Percentiles rank a stretch among this genome's conserved stretches.
These are phyloP conservation scores for Calocybe gambosa DNA, from an alignment of 1,284 basidiomycete genomes.

Conservation along the genomic window DNA sequence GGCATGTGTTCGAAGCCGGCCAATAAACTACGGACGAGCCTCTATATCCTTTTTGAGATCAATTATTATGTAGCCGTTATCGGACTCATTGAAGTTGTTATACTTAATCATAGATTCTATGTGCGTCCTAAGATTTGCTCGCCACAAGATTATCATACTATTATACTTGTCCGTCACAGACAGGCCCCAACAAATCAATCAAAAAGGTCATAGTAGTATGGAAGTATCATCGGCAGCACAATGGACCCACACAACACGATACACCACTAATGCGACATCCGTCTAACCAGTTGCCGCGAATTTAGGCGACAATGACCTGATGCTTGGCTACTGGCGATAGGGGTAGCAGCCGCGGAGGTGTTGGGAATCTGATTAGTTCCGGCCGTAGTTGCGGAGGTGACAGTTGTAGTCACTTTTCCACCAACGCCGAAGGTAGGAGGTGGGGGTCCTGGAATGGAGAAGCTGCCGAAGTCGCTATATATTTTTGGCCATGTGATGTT, in stretches of 20 bases:
- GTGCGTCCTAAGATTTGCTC: background rate
- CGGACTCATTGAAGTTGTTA: too few species aligned
- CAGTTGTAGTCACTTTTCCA: slow-evolving; percentile 15
- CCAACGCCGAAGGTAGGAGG: slow-evolving; percentile 25
- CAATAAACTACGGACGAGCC: too few species aligned
- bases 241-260: background rate
- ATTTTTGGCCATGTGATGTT: slow-evolving; percentile 30
- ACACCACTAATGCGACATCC: slow-evolving; percentile 11
- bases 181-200: too few species aligned
- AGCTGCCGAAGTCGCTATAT: slow-evolving; percentile 28
- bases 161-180: background rate
- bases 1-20: too few species aligned
- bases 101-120: background rate
- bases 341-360: slow-evolving; percentile 5
- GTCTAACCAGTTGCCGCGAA: slow-evolving; percentile 22
- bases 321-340: slow-evolving; percentile 4
- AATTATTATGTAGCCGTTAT: too few species aligned
- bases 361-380: slow-evolving; percentile 2
- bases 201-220: background rate
- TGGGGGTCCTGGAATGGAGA: slow-evolving; percentile 30
- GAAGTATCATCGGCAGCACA: background rate
- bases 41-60: too few species aligned
- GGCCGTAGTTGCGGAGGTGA: slow-evolving; percentile 13
- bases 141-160: background rate
- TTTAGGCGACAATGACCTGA: slow-evolving; percentile 21